A percentile compares a stretch with the other conserved stretches of the same genome.
phyloP scores from a whole-genome alignment of 768 basidiomycete species.

The Phaeotremella skinneri region DNA sequence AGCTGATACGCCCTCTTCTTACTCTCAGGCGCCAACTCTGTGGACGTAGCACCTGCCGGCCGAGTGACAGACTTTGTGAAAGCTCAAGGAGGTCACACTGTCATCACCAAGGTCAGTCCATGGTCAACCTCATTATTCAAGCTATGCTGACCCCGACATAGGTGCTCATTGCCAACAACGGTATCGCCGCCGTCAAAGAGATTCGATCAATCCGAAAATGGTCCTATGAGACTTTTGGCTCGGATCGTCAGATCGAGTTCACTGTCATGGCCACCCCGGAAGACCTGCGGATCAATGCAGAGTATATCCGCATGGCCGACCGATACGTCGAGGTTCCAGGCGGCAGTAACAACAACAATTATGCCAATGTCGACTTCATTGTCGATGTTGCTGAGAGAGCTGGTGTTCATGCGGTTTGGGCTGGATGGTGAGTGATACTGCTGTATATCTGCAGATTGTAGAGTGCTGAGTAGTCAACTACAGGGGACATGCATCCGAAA shows the following conservation, averaged over 20 bases:
- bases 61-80: slow-evolving; percentile 88
- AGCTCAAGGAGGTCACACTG: slow-evolving; percentile 88
- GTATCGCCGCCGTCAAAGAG: slow-evolving; percentile 99
- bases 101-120: slow-evolving; percentile 84
- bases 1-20: background rate
- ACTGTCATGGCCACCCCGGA: slow-evolving; percentile 99
- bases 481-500: slow-evolving; percentile 94
- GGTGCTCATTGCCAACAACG: slow-evolving; percentile 99
- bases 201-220: slow-evolving; percentile 98
- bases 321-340: slow-evolving; percentile 98
- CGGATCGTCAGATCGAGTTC: slow-evolving; percentile 93
- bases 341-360: slow-evolving; percentile 98
- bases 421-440: slow-evolving; percentile 68
- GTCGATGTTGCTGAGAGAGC: slow-evolving; percentile 96
- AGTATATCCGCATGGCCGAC: slow-evolving; percentile 99
- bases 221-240: slow-evolving; percentile 99
- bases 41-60: slow-evolving; percentile 77
- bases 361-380: slow-evolving; percentile 98
- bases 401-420: slow-evolving; percentile 99
- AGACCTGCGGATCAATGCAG: slow-evolving; percentile 91
- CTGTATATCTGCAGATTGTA: background rate
- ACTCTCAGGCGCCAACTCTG: slow-evolving; percentile 79
- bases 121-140: background rate
- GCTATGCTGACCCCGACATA: slow-evolving; percentile 48
- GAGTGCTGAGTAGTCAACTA: background rate